Base-by-base conservation (phyloP, 2,329 filamentous ascomycete genomes). In the Alternaria novae-zelandiae region DNA sequence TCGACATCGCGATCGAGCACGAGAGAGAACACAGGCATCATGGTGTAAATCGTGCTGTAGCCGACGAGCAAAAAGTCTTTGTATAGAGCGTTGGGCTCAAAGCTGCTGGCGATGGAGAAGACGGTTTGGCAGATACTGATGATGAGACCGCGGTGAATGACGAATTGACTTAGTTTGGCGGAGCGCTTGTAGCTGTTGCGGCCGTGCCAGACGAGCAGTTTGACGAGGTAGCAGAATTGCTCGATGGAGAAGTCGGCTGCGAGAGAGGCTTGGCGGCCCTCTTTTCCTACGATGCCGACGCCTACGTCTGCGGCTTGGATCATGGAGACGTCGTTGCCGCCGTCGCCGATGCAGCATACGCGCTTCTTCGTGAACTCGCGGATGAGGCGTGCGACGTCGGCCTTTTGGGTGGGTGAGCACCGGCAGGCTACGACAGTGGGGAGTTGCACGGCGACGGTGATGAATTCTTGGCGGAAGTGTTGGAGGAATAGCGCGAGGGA, bases 251-350 rank as follows among this genome's bases (percentile, higher is more conserved):
- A 99, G 79, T 99, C 96, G 11, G 96, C 96, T 0, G 96, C 96
- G 50, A 99, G 86, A 75, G 91, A 96, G 36, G 96, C 96, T 83
- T 99, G 96, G 21, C 93, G 89, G 32, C 96, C 96, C 83, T 99
- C 96, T 83, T 99, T 99, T 64, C 96, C 96, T 1, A 98, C 96
- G 66, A 99, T 99, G 65, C 96, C 96, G 25, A 99, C 95, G 64
- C 96, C 96, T 0, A 99, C 94, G 75, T 99, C 96, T 1, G 96
- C 96, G 8, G 96, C 95, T 83, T 98, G 96, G 71, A 99, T 99
- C 96, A 99, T 99, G 70, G 91, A 95, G 6, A 99, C 96, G 78
- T 99, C 96, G 81, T 99, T 99, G 72, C 96, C 96, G 69, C 96
- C 96, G 76, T 99, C 96, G 41, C 96, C 96, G 70, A 99, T 99